Conservation (phyloP, 371 early-diverging fungal species). For the Rhizomucor pusillus region DNA sequence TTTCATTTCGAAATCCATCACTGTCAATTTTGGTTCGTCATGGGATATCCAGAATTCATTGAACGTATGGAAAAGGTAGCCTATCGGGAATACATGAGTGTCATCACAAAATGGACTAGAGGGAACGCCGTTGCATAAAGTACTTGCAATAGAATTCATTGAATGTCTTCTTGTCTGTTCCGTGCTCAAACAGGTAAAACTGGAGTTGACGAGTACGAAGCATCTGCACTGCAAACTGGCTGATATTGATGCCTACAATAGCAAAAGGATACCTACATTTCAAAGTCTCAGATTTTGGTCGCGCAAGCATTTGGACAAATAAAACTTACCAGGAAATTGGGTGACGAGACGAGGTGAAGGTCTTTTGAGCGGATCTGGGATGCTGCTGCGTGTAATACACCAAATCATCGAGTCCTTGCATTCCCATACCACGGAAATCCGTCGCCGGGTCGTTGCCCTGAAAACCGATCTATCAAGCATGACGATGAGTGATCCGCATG, state of each 20-base stretch:
- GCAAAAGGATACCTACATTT: slow-evolving; percentile 73
- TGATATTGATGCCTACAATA: slow-evolving; percentile 81
- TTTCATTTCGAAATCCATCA: slow-evolving; percentile 74
- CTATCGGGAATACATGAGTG: slow-evolving; percentile 34
- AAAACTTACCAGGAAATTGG: slow-evolving; percentile 33
- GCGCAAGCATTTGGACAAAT: neutral
- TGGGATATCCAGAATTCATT: slow-evolving; percentile 65
- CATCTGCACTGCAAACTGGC: slow-evolving; percentile 62
- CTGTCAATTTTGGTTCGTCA: slow-evolving; percentile 49
- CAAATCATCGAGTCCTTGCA: slow-evolving; percentile 75
- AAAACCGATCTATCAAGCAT: slow-evolving; percentile 60
- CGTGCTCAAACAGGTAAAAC: slow-evolving; percentile 59
- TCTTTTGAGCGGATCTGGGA: slow-evolving; percentile 48
- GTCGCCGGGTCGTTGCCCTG: slow-evolving; percentile 86
- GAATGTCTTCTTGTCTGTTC: slow-evolving; percentile 48
- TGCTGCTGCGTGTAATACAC: slow-evolving; percentile 65
- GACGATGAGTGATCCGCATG: neutral
- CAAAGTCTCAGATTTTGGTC: neutral
- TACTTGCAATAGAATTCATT: slow-evolving; percentile 73
- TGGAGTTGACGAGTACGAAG: slow-evolving; percentile 69
- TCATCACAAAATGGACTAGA: neutral
- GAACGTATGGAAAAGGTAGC: slow-evolving; percentile 68
- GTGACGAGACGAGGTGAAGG: slow-evolving; percentile 56
- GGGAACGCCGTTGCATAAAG: neutral
- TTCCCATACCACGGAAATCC: slow-evolving; percentile 87